These are phyloP conservation scores for Pseudozyma thailandica DNA, from an alignment of 1,284 basidiomycete genomes.

Conservation along the genomic window DNA sequence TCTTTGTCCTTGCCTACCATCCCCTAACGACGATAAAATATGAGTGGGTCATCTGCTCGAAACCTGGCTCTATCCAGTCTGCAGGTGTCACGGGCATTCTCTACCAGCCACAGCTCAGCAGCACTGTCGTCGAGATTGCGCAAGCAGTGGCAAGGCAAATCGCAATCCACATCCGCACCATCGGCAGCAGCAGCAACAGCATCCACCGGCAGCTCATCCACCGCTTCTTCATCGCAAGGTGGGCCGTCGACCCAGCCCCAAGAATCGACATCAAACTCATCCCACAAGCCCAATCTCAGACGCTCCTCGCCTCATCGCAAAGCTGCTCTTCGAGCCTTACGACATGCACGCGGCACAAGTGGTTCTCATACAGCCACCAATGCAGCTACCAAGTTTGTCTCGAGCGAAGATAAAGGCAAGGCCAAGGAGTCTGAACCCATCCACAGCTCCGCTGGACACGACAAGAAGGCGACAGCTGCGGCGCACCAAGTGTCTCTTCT, in stretches of 20 bases:
- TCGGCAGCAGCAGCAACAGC: slow-evolving; percentile 2
- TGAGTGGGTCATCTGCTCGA: slow-evolving; percentile 14
- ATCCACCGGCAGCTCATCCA: background rate
- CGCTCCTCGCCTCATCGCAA: slow-evolving; percentile 9
- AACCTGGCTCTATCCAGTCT: slow-evolving; percentile 7
- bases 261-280: background rate
- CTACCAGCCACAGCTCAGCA: slow-evolving; percentile 12
- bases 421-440: slow-evolving; percentile 4
- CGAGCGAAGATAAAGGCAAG: slow-evolving; percentile 27
- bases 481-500: slow-evolving; percentile 17
- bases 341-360: background rate
- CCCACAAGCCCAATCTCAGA: background rate
- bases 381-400: slow-evolving; percentile 9
- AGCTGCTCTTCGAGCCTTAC: slow-evolving; percentile 10
- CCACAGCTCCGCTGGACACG: background rate
- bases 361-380: background rate
- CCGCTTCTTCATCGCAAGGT: background rate
- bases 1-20: background rate
- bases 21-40: slow-evolving; percentile 1
- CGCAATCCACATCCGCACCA: background rate
- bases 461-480: slow-evolving; percentile 1
- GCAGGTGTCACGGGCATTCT: slow-evolving; percentile 10
- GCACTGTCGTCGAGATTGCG: slow-evolving; percentile 12
- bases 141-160: slow-evolving; percentile 8
- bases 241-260: background rate